These are phyloP conservation scores for Globisporangium ultimum DNA, from an alignment of 352 stramenopile genomes.

Conservation along the genomic window DNA sequence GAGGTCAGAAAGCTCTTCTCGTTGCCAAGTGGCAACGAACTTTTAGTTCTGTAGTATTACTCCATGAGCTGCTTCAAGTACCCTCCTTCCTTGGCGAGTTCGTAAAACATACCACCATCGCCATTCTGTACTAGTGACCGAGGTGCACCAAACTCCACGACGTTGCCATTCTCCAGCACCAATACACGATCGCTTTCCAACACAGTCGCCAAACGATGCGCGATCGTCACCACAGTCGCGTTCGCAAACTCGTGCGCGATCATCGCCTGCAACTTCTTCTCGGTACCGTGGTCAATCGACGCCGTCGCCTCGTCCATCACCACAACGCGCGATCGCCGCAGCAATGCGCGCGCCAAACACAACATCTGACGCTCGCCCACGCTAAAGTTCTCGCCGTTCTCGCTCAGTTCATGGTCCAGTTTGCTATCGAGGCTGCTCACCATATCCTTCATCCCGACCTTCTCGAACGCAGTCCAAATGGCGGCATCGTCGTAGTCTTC, in stretches of 20 bases:
- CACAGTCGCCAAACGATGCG: constrained; percentile 91
- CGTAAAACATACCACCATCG: constrained; percentile 16
- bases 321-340: no score
- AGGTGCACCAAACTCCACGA: constrained; percentile 87
- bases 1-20: no score
- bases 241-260: constrained; percentile 87
- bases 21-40: no score
- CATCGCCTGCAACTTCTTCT: constrained; percentile 62
- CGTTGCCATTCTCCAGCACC: constrained; percentile 80
- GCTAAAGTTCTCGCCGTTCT: no score
- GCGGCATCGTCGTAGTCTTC: constrained; percentile 43
- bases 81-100: constrained; percentile 24
- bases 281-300: constrained; percentile 56
- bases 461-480: no score
- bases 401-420: no score
- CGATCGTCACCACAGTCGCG: constrained; percentile 92
- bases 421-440: no score
- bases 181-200: constrained; percentile 88
- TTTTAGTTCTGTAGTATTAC: no score
- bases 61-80: constrained; percentile 14
- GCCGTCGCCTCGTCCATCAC: constrained; percentile 95
- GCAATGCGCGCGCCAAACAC: no score
- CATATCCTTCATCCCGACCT: no score
- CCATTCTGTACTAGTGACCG: constrained; percentile 13
- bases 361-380: no score